These are phyloP conservation scores for Clathrus columnatus DNA, from an alignment of 768 basidiomycete genomes.

Conservation along the genomic window DNA sequence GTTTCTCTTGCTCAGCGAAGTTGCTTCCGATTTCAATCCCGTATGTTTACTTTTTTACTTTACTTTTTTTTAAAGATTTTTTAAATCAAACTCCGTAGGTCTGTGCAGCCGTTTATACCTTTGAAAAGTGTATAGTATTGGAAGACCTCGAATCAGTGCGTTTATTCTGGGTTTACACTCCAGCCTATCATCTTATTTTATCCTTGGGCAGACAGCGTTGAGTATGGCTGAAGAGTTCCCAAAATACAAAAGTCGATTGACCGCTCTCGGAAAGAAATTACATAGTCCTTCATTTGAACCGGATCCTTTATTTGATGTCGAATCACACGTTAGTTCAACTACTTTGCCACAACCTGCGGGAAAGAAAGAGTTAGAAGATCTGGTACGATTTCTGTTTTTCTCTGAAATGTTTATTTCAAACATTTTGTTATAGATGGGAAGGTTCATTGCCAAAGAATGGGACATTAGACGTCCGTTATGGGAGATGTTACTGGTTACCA, in stretches of 20 bases:
- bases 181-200: background rate
- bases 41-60: background rate
- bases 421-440: background rate
- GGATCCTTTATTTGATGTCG: background rate
- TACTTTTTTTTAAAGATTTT: too few species aligned
- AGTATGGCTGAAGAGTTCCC: background rate
- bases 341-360: background rate
- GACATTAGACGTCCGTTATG: background rate
- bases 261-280: background rate
- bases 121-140: background rate
- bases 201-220: background rate
- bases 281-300: background rate
- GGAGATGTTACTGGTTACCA: background rate
- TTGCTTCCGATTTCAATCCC: constrained; percentile 1
- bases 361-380: background rate
- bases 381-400: background rate
- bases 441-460: background rate
- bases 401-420: background rate
- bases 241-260: background rate
- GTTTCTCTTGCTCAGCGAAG: background rate
- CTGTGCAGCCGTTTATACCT: background rate
- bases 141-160: background rate
- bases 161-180: too few species aligned
- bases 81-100: background rate
- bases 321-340: background rate